Percentiles rank a stretch among this genome's conserved stretches.
Evolutionary conservation across 768 basidiomycete species (phyloP).

Genomic region (Hysterangium stoloniferum): DNA sequence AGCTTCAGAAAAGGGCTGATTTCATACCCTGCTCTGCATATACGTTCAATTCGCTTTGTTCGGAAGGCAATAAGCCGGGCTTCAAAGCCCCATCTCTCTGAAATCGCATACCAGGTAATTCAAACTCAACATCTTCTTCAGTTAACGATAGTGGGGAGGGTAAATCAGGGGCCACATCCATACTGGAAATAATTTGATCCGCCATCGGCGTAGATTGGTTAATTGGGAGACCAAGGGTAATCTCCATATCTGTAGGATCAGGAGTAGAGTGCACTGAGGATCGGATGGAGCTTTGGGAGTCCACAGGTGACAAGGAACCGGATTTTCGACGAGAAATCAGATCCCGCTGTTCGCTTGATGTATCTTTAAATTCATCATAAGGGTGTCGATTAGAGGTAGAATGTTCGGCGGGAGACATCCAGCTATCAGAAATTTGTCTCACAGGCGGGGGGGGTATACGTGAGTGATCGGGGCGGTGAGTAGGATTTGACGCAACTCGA

Average conservation of each 20-base stretch:
- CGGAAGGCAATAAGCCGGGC: not conserved
- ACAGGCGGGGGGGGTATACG: not conserved
- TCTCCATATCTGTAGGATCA: not conserved
- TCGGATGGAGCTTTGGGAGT: constrained; percentile 6
- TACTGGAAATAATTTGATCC: not conserved
- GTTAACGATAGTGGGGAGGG: not conserved
- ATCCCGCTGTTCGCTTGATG: not conserved
- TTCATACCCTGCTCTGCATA: no score
- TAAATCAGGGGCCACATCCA: not conserved
- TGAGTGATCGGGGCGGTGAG: not conserved
- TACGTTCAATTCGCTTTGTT: no score
- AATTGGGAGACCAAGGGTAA: not conserved
- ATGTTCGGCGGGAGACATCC: not conserved
- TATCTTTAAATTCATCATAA: not conserved
- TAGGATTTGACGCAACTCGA: not conserved
- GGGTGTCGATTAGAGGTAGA: not conserved
- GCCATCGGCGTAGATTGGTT: not conserved
- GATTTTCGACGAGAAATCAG: not conserved
- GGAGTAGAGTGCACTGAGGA: constrained; percentile 7
- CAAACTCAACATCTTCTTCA: constrained; percentile 6
- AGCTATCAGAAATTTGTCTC: not conserved
- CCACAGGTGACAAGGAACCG: not conserved
- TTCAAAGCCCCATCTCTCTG: constrained; percentile 7
- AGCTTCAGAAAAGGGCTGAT: no score
- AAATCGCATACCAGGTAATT: constrained; percentile 12